Evolutionary conservation across 441 rosid genomes (phyloP).

Genomic region (Capsella rubella): DNA sequence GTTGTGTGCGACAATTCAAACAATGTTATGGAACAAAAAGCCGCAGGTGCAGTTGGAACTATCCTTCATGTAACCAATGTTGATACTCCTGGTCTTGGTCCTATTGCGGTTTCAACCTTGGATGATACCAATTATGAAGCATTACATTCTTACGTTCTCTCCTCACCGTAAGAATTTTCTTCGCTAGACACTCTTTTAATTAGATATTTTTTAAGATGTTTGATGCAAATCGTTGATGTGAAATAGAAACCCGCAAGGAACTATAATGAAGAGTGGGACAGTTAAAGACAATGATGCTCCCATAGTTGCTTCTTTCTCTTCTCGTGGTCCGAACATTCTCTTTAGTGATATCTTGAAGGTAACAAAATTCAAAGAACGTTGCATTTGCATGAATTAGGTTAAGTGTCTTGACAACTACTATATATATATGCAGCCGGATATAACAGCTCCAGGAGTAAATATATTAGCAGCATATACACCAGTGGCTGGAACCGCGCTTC

Average conservation of each 20-base stretch:
- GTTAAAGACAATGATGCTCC: slow-evolving; percentile 51
- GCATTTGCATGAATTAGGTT: background rate
- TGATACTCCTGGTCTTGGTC: slow-evolving; percentile 34
- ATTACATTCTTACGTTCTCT: slow-evolving; percentile 39
- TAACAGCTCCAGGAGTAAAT: slow-evolving; percentile 51
- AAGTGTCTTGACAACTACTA: background rate
- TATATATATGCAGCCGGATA: slow-evolving; percentile 47
- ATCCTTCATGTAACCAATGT: background rate
- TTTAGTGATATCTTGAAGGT: slow-evolving; percentile 60
- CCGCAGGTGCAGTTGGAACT: slow-evolving; percentile 47
- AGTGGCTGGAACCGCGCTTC: slow-evolving; percentile 20
- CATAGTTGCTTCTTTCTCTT: slow-evolving; percentile 50
- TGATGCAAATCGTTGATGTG: background rate
- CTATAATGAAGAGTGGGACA: slow-evolving; percentile 47
- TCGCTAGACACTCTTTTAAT: background rate
- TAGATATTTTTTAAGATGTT: background rate
- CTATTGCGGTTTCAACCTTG: slow-evolving; percentile 41
- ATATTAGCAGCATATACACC: slow-evolving; percentile 51
- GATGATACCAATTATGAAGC: slow-evolving; percentile 7
- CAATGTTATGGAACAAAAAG: slow-evolving; percentile 5
- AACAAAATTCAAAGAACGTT: background rate
- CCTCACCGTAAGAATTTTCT: slow-evolving; percentile 42
- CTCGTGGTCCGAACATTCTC: slow-evolving; percentile 57
- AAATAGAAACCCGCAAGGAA: slow-evolving; percentile 47
- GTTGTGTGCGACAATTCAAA: slow-evolving; percentile 36